These are phyloP conservation scores for Coniochaeta hoffmannii DNA, from an alignment of 2,329 filamentous ascomycete species.

Conservation along the genomic window DNA sequence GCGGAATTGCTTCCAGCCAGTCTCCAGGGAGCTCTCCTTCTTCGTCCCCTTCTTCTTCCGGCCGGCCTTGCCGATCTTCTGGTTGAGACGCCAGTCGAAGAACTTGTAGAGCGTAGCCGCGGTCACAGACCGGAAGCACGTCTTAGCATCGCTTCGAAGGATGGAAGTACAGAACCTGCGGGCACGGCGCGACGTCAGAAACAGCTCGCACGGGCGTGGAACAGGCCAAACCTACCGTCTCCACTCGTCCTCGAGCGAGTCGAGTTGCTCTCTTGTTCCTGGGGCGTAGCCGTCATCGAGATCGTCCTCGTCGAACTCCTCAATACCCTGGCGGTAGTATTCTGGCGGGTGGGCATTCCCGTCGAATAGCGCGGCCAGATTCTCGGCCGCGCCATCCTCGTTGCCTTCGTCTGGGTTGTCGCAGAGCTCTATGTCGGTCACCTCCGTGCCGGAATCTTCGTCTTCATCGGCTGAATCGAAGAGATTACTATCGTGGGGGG, in stretches of 20 bases:
- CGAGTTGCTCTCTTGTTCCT: constrained; percentile 5
- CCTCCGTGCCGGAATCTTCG: neutral
- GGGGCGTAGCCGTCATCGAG: constrained; percentile 9
- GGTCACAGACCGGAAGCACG: constrained; percentile 3
- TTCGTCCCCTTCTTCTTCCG: constrained; percentile 9
- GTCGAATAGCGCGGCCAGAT: constrained; percentile 7
- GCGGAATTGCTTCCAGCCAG: constrained; percentile 20
- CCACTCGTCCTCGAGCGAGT: constrained; percentile 9
- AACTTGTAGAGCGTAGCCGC: constrained; percentile 8
- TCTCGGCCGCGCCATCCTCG: neutral
- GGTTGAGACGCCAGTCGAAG: constrained; percentile 11
- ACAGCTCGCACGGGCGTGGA: neutral
- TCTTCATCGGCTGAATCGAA: neutral
- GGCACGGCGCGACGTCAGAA: neutral
- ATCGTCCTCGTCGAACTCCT: constrained; percentile 8
- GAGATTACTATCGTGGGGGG: neutral
- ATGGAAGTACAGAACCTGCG: neutral
- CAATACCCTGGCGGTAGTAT: constrained; percentile 10
- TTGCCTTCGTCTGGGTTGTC: neutral
- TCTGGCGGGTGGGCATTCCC: constrained; percentile 11
- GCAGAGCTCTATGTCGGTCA: neutral
- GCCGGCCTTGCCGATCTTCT: constrained; percentile 10
- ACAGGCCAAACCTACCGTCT: constrained; percentile 4
- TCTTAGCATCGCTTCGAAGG: constrained; percentile 1
- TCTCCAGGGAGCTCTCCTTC: constrained; percentile 16